phyloP scores from a whole-genome alignment of 805 yeast genomes.

The Pichia manshurica region DNA sequence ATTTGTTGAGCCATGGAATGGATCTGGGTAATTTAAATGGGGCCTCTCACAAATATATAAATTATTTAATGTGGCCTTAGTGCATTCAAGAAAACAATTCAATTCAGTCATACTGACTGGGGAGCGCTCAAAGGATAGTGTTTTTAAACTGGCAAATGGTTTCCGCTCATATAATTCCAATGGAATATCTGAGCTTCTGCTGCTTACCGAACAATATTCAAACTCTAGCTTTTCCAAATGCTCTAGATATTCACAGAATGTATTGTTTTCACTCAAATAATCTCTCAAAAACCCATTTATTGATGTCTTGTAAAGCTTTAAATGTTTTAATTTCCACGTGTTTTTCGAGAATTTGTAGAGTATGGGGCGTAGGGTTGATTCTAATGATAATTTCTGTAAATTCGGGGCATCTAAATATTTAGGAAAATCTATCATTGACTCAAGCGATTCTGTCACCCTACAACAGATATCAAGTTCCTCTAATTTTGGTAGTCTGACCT shows the following conservation, averaged over 20 bases:
- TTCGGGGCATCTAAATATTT: neutral
- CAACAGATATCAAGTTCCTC: neutral
- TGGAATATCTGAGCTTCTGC: neutral
- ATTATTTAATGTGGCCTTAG: neutral
- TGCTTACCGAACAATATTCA: neutral
- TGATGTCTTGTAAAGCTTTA: neutral
- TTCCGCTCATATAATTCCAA: neutral
- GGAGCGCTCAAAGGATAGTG: constrained; percentile 1
- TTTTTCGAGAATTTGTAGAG: neutral
- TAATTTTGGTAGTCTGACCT: neutral
- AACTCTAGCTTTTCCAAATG: neutral
- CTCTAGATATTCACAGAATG: neutral
- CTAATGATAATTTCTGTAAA: neutral
- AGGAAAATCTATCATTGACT: neutral
- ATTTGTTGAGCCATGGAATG: too few species aligned
- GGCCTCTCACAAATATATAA: neutral
- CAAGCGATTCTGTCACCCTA: neutral
- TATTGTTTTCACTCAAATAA: neutral
- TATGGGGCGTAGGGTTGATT: neutral
- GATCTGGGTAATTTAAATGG: neutral
- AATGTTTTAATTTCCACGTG: neutral
- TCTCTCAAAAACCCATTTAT: neutral
- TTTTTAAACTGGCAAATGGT: neutral
- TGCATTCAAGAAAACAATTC: neutral
- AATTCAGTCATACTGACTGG: neutral